A percentile compares a stretch with the other conserved stretches of the same genome.
These are phyloP conservation scores for Cyberlindnera mycetangii DNA, from an alignment of 805 yeast species.

Conservation along the genomic window DNA sequence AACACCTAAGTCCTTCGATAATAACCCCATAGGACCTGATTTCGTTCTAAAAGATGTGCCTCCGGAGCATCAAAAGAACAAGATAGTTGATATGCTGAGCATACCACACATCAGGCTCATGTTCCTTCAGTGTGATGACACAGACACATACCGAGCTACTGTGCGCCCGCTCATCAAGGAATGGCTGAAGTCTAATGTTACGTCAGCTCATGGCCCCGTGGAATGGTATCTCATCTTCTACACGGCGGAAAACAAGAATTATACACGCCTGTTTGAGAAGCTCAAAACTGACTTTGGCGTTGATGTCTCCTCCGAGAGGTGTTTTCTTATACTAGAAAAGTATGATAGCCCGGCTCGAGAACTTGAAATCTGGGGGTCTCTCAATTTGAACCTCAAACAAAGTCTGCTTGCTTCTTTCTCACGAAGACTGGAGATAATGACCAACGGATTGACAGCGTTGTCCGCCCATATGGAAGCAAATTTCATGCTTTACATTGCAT, in stretches of 20 bases:
- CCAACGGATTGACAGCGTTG: neutral
- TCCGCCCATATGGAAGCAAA: slow-evolving; percentile 1
- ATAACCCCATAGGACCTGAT: slow-evolving; percentile 5
- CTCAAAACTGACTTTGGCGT: slow-evolving; percentile 47
- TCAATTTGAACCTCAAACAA: slow-evolving; percentile 44
- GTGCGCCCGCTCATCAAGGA: slow-evolving; percentile 79
- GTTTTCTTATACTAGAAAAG: slow-evolving; percentile 34
- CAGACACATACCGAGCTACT: slow-evolving; percentile 74
- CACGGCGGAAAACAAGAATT: slow-evolving; percentile 38
- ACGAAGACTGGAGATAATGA: slow-evolving; percentile 32
- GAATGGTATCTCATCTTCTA: slow-evolving; percentile 63
- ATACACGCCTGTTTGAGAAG: slow-evolving; percentile 51
- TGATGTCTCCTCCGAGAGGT: slow-evolving; percentile 23
- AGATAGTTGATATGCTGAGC: slow-evolving; percentile 10
- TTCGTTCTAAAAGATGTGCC: neutral
- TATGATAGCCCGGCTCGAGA: slow-evolving; percentile 32
- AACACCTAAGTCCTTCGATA: slow-evolving; percentile 37
- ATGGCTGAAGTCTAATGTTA: slow-evolving; percentile 58
- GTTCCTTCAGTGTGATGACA: slow-evolving; percentile 59
- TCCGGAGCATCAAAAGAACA: neutral
- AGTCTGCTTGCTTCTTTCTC: slow-evolving; percentile 54
- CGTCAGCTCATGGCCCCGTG: slow-evolving; percentile 42
- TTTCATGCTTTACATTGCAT: slow-evolving; percentile 8
- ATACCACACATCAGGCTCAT: slow-evolving; percentile 63
- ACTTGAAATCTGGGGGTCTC: slow-evolving; percentile 48